Conservation (phyloP, 139 green algal genomes). For the Tetratostichococcus sp. region DNA sequence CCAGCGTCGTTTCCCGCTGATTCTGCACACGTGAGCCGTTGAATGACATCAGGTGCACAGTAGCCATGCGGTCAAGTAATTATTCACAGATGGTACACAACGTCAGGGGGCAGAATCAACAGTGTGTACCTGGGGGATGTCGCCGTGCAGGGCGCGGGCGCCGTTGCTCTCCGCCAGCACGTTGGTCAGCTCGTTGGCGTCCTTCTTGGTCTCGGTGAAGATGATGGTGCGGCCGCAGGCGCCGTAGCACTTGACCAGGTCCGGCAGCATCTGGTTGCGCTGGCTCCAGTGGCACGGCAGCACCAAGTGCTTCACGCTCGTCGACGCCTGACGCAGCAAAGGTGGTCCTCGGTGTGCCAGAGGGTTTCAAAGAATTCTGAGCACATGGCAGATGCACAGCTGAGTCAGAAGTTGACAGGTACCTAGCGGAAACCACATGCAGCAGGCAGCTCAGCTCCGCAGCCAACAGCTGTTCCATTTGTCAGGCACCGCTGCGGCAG, state of each 20-base stretch:
- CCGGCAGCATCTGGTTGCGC: slow-evolving; percentile 54
- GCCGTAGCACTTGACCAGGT: slow-evolving; percentile 80
- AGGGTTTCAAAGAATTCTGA: too few species aligned
- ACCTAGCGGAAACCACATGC: too few species aligned
- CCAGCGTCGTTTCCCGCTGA: slow-evolving; percentile 71
- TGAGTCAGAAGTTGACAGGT: too few species aligned
- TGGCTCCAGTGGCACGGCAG: slow-evolving; percentile 88
- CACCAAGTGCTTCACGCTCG: slow-evolving; percentile 82
- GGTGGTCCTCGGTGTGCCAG: background rate
- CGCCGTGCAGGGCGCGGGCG: slow-evolving; percentile 83
- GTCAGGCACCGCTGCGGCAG: too few species aligned
- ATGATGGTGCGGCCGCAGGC: slow-evolving; percentile 83
- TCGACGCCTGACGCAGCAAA: slow-evolving; percentile 56
- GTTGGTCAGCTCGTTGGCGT: slow-evolving; percentile 77
- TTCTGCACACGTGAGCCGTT: too few species aligned
- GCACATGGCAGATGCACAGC: too few species aligned
- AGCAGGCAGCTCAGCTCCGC: too few species aligned
- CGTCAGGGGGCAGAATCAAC: background rate
- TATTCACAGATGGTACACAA: background rate
- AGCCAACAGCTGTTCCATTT: too few species aligned
- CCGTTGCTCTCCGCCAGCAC: slow-evolving; percentile 52
- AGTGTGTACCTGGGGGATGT: slow-evolving; percentile 77
- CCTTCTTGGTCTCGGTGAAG: slow-evolving; percentile 97
- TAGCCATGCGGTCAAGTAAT: too few species aligned
- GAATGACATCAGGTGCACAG: too few species aligned